Conservation (phyloP, 257 asterid genomes). For the Agastache rugosa region DNA sequence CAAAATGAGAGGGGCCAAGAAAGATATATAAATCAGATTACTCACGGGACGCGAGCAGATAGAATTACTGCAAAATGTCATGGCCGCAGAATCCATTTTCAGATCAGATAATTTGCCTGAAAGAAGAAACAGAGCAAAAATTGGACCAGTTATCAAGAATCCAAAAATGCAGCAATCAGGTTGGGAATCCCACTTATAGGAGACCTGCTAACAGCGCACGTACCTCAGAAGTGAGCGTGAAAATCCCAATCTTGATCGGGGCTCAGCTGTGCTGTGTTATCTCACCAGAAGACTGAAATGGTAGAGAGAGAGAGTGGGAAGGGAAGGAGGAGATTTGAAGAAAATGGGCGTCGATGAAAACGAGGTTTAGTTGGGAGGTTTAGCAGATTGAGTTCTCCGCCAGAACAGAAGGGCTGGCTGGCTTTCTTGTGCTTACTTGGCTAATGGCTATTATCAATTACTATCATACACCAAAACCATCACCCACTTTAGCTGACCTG, state of each 20-base stretch:
- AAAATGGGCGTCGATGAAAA: constrained; percentile 33
- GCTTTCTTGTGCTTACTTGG: constrained; percentile 14
- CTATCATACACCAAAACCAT: too few species aligned
- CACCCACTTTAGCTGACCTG: too few species aligned
- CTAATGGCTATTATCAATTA: not conserved
- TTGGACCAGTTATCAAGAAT: constrained; percentile 6
- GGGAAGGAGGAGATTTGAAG: constrained; percentile 34
- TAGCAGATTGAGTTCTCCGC: constrained; percentile 36
- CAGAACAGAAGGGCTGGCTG: not conserved
- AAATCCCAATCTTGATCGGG: constrained; percentile 13
- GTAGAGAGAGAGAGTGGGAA: not conserved
- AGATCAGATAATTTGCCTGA: constrained; percentile 36
- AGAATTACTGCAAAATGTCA: constrained; percentile 49
- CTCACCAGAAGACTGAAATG: not conserved
- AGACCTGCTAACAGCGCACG: not conserved
- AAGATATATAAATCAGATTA: not conserved
- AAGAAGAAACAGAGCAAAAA: not conserved
- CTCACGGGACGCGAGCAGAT: constrained; percentile 50
- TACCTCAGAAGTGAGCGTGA: constrained; percentile 25
- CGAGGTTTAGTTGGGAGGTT: constrained; percentile 31
- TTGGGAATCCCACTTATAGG: not conserved
- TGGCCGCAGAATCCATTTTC: constrained; percentile 50
- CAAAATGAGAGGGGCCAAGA: not conserved
- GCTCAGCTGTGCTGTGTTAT: not conserved
- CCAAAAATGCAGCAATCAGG: not conserved